phyloP scores from a whole-genome alignment of 495 filamentous ascomycete genomes.

The Staphylotrichum tortipilum region DNA sequence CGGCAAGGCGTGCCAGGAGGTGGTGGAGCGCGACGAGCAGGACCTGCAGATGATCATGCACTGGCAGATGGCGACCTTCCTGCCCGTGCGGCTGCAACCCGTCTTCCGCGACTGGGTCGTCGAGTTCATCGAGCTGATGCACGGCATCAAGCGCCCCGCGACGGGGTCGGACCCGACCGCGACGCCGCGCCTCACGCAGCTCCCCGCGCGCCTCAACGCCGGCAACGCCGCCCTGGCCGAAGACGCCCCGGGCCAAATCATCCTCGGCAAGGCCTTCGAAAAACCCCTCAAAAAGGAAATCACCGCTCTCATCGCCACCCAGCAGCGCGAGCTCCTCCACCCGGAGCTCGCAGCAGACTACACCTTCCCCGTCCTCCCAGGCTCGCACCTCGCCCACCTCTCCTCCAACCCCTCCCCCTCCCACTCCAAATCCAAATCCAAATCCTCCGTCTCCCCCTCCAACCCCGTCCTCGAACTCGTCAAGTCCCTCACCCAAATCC shows the following conservation, averaged over 20 bases:
- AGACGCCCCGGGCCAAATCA: slow-evolving; percentile 48
- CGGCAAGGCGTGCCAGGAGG: slow-evolving; percentile 79
- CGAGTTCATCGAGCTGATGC: slow-evolving; percentile 94
- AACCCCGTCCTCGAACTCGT: slow-evolving; percentile 86
- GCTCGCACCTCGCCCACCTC: slow-evolving; percentile 46
- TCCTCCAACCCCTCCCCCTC: not conserved
- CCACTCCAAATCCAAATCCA: not conserved
- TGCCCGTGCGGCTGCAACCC: slow-evolving; percentile 70
- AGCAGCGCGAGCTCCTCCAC: slow-evolving; percentile 83
- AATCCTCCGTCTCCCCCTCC: slow-evolving; percentile 20
- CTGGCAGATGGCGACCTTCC: slow-evolving; percentile 89
- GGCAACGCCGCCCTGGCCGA: slow-evolving; percentile 50
- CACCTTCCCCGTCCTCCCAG: slow-evolving; percentile 75
- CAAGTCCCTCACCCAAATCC: slow-evolving; percentile 82
- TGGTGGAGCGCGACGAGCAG: slow-evolving; percentile 74
- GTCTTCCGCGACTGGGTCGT: slow-evolving; percentile 88
- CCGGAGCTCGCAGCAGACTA: slow-evolving; percentile 82
- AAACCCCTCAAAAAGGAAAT: slow-evolving; percentile 88
- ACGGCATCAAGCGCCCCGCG: slow-evolving; percentile 63
- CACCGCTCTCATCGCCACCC: slow-evolving; percentile 63
- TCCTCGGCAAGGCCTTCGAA: slow-evolving; percentile 70
- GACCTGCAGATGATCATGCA: slow-evolving; percentile 92
- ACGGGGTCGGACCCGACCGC: slow-evolving; percentile 35
- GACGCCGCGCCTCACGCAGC: slow-evolving; percentile 73
- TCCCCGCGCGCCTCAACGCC: slow-evolving; percentile 38